Base-by-base conservation (phyloP, 73 alveolate species). In the Breviolum minutum region DNA sequence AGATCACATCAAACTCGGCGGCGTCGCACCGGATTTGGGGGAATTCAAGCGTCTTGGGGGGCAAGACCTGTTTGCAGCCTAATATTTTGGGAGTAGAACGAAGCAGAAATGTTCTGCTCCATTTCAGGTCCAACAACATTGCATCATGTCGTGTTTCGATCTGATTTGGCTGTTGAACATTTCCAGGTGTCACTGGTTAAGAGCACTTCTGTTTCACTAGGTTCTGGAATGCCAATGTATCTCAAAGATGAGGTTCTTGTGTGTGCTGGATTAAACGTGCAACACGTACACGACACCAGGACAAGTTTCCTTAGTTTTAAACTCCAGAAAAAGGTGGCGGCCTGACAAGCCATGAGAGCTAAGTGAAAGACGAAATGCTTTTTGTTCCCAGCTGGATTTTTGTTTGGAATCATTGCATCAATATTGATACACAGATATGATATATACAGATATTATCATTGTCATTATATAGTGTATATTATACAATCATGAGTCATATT, bases 201-300 rank as follows among this genome's bases (percentile, higher is more conserved):
- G 27, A 30, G 88, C 88, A 80, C 88, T 80, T 80, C 88, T 80
- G 88, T 80, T 10, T 30, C 64, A 80, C 86, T 76, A 74, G 80
- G 6, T 70, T 26, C 8, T 7, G 64, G 68, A 40, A 40, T 40
- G 92, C 92, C 61, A 83, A 83, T 83, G 92, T 62, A 60, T 83
- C 74, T 83, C 92, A 83, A 74, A 20, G 12, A n/a, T 83, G 74
- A 60, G 92, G 40, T 80, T 63, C 92, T 54, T 0, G 74, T 62
- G 73, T 40, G 24, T n/a, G n/a, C n/a, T n/a, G n/a, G 70, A 22
- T 62, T 54, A 26, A 74, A 54, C 92, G 76, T 83, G 92, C 61
- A 83, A 83, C 92, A 83, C 92, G 92, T 83, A 17, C 74, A 17
- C 11, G 76, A 83, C 92, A 40, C 68, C 74, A n/a, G 9, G 19